Evolutionary conservation across 192 early-diverging fungal species (phyloP).

Genomic region (Backusella tarrabulga): DNA sequence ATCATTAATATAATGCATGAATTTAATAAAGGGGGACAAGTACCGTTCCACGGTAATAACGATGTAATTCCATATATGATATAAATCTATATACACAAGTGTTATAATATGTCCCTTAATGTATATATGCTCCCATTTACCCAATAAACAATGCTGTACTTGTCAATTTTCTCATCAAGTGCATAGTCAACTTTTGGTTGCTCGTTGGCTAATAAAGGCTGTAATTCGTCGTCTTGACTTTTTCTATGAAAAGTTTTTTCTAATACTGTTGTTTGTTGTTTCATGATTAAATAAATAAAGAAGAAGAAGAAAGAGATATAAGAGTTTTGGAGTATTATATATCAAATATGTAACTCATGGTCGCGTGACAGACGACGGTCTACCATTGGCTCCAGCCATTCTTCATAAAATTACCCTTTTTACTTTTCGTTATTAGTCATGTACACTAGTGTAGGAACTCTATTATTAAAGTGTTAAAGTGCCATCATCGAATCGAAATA

Average conservation of each 20-base stretch:
- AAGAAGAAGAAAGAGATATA: background rate
- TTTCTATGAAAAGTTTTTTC: background rate
- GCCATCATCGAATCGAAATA: background rate
- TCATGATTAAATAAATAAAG: background rate
- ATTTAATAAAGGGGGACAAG: background rate
- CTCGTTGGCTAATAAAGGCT: background rate
- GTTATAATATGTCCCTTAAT: background rate
- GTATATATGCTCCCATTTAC: background rate
- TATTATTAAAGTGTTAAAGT: background rate
- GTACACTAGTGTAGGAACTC: no score
- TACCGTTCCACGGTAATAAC: slow-evolving; percentile 79
- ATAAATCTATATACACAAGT: slow-evolving; percentile 43
- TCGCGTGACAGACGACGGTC: background rate
- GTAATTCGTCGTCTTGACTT: background rate
- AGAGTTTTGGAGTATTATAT: background rate
- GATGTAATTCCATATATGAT: slow-evolving; percentile 73
- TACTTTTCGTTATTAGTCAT: background rate
- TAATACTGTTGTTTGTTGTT: background rate
- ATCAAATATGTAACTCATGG: background rate
- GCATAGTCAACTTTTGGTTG: background rate
- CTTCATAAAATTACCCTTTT: background rate
- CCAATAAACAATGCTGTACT: slow-evolving; percentile 16
- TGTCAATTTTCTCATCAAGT: slow-evolving; percentile 7
- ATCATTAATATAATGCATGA: background rate
- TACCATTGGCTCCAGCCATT: background rate